Percentiles rank a stretch among this genome's conserved stretches.
These are phyloP conservation scores for Austroboletus niveus DNA, from an alignment of 1,284 basidiomycete species.

Conservation along the genomic window DNA sequence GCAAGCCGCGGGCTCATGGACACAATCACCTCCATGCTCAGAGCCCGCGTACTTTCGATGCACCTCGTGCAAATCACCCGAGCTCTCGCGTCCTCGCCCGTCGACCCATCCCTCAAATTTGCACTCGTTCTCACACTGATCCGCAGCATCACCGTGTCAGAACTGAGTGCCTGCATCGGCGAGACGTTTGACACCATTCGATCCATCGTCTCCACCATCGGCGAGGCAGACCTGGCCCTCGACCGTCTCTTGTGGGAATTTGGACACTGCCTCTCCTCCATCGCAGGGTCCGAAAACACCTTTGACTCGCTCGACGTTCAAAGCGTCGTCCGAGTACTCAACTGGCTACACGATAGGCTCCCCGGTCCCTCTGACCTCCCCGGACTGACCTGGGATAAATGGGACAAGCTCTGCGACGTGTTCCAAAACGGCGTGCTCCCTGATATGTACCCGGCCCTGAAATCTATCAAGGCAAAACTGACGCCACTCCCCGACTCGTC, in stretches of 20 bases:
- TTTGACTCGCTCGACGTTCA: slow-evolving; percentile 32
- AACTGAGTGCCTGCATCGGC: slow-evolving; percentile 17
- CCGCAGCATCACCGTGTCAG: slow-evolving; percentile 33
- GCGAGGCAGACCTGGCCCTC: slow-evolving; percentile 30
- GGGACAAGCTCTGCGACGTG: slow-evolving; percentile 30
- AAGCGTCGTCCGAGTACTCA: slow-evolving; percentile 25
- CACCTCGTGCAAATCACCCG: slow-evolving; percentile 29
- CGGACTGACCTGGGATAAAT: slow-evolving; percentile 32
- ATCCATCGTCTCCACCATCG: slow-evolving; percentile 31
- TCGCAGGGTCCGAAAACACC: slow-evolving; percentile 28
- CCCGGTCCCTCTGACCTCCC: slow-evolving; percentile 35
- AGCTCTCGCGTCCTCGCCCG: slow-evolving; percentile 26
- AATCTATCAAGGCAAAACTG: slow-evolving; percentile 30
- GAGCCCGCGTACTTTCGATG: slow-evolving; percentile 26
- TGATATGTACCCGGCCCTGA: slow-evolving; percentile 27
- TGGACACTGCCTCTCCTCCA: slow-evolving; percentile 33
- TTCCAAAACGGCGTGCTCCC: slow-evolving; percentile 29
- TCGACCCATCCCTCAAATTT: slow-evolving; percentile 43
- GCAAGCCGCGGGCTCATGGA: slow-evolving; percentile 15
- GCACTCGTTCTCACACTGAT: slow-evolving; percentile 41
- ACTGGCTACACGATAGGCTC: slow-evolving; percentile 31
- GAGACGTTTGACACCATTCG: slow-evolving; percentile 31
- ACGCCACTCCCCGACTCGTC: slow-evolving; percentile 28
- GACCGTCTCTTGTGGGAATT: slow-evolving; percentile 36
- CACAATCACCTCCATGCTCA: slow-evolving; percentile 26